Evolutionary conservation across 2,329 filamentous ascomycete species (phyloP).

Genomic region (Berkeleyomyces rouxiae): DNA sequence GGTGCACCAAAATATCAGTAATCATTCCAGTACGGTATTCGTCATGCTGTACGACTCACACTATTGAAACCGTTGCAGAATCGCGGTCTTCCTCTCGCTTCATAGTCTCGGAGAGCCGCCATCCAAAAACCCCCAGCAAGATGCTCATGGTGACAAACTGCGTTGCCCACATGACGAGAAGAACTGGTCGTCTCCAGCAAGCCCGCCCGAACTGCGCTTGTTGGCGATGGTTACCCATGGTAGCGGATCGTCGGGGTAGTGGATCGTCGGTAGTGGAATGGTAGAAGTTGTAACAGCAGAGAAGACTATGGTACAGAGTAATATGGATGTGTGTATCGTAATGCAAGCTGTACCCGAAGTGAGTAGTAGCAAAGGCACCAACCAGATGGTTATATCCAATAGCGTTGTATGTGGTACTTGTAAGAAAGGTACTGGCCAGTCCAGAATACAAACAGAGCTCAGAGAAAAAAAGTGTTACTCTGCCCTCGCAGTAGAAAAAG

Average conservation of each 20-base stretch:
- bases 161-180: slow-evolving; percentile 33
- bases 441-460: not conserved
- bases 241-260: not conserved
- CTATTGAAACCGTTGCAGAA: not conserved
- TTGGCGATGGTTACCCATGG: slow-evolving; percentile 24
- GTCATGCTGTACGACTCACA: slow-evolving; percentile 3
- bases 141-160: slow-evolving; percentile 30
- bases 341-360: no score
- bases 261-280: not conserved
- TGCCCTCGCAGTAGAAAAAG: not conserved
- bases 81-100: not conserved
- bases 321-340: no score
- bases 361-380: no score
- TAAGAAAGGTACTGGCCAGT: not conserved
- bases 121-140: slow-evolving; percentile 36
- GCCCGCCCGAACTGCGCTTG: slow-evolving; percentile 37
- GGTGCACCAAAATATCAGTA: not conserved
- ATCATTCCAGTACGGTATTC: no score
- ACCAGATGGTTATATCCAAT: not conserved
- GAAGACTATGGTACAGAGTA: not conserved
- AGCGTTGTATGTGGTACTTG: not conserved
- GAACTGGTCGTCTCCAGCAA: slow-evolving; percentile 31
- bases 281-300: not conserved
- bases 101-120: slow-evolving; percentile 26
- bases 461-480: not conserved